Evolutionary conservation across 1,139 yeast genomes (phyloP).

Genomic region (Geotrichum candidum): DNA sequence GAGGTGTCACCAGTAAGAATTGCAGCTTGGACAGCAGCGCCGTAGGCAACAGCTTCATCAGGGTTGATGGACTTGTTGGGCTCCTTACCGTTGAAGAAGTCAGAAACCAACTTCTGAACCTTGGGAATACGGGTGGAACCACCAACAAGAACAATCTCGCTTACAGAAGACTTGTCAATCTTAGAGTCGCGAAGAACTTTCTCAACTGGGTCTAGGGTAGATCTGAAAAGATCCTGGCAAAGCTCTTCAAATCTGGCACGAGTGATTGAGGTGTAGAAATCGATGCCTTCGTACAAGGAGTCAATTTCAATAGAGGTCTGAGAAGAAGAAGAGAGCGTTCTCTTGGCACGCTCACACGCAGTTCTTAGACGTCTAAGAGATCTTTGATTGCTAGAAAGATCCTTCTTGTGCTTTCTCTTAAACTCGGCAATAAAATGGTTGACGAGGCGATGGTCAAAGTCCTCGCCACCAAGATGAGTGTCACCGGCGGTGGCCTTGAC

Average conservation of each 20-base stretch:
- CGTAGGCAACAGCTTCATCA: constrained; percentile 79
- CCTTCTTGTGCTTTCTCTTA: constrained; percentile 94
- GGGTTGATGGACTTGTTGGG: constrained; percentile 18
- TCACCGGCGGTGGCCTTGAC: constrained; percentile 99
- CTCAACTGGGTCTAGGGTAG: constrained; percentile 95
- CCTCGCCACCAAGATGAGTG: constrained; percentile 99
- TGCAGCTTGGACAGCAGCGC: constrained; percentile 92
- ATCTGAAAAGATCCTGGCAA: constrained; percentile 91
- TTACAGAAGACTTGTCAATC: constrained; percentile 79
- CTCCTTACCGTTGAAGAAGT: constrained; percentile 93
- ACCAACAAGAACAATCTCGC: constrained; percentile 97
- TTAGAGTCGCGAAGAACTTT: constrained; percentile 95
- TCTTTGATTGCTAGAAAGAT: constrained; percentile 86
- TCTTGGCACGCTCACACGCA: constrained; percentile 99
- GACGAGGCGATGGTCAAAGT: constrained; percentile 93
- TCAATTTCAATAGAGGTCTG: constrained; percentile 96
- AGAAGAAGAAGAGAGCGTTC: constrained; percentile 94
- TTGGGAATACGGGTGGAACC: constrained; percentile 99
- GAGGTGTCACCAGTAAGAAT: constrained; percentile 86
- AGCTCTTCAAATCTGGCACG: constrained; percentile 99
- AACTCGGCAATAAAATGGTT: constrained; percentile 84
- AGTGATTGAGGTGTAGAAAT: constrained; percentile 92
- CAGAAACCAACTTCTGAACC: constrained; percentile 94
- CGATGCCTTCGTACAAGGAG: constrained; percentile 93
- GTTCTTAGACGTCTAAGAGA: constrained; percentile 98